These are phyloP conservation scores for Byssothecium circinans DNA, from an alignment of 2,329 filamentous ascomycete genomes.

Conservation along the genomic window DNA sequence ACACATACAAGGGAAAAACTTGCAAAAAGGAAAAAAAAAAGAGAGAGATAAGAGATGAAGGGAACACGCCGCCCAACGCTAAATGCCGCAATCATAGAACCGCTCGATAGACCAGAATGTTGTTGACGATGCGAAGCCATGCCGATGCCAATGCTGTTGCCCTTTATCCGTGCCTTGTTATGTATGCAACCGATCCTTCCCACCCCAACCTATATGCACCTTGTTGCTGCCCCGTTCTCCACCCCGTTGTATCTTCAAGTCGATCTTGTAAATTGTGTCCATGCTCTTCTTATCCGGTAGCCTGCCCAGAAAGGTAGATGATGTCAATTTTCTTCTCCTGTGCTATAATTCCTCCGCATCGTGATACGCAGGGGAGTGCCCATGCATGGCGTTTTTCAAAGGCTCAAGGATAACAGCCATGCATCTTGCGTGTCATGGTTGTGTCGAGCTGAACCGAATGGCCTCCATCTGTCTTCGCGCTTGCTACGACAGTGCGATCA, in stretches of 20 bases:
- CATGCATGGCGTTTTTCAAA: conserved; percentile 4
- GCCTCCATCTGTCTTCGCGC: background rate
- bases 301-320: conserved; percentile 26
- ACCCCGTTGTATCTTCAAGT: conserved; percentile 1
- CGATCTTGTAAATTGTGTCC: conserved; percentile 12
- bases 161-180: conserved; percentile 11
- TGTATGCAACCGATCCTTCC: conserved; percentile 4
- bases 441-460: too few relatives aligned
- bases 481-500: conserved; percentile 14
- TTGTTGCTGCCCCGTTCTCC: background rate
- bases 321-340: conserved; percentile 15
- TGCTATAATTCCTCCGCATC: conserved; percentile 3
- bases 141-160: conserved; percentile 16
- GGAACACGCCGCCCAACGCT: conserved; percentile 36
- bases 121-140: conserved; percentile 22
- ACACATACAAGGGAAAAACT: conserved; percentile 11
- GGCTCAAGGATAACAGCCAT: conserved; percentile 5
- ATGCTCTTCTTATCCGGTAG: conserved; percentile 26
- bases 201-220: conserved; percentile 3
- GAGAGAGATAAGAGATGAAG: conserved; percentile 22
- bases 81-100: conserved; percentile 43
- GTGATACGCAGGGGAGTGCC: background rate
- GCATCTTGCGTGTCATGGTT: conserved; percentile 2
- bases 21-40: conserved; percentile 16
- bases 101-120: conserved; percentile 24